These are phyloP conservation scores for Fraxinus floribunda DNA, from an alignment of 305 asterid species.

Conservation along the genomic window DNA sequence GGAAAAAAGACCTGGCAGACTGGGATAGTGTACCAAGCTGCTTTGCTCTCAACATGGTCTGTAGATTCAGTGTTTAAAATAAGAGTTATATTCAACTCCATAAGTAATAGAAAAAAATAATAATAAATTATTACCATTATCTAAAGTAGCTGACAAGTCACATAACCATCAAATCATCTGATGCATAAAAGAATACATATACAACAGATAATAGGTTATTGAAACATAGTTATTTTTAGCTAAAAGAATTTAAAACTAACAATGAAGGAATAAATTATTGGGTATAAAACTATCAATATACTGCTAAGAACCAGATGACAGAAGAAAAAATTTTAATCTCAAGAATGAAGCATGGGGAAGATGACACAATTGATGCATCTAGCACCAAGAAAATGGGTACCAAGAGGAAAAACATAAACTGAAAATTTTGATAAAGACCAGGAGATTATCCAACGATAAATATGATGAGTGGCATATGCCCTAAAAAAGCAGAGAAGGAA, in stretches of 20 bases:
- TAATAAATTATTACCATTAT: background rate
- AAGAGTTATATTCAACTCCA: slow-evolving; percentile 5
- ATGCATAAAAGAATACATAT: background rate
- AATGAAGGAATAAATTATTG: background rate
- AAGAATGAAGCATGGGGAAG: background rate
- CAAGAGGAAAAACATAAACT: background rate
- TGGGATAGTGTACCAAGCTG: slow-evolving; percentile 80
- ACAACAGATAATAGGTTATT: background rate
- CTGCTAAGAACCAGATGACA: background rate
- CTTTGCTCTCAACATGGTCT: slow-evolving; percentile 86
- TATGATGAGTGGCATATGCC: background rate
- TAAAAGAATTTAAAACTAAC: background rate
- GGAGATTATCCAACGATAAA: background rate
- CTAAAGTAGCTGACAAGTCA: background rate
- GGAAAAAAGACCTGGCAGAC: slow-evolving; percentile 73
- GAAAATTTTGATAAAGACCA: background rate
- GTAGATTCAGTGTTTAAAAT: slow-evolving; percentile 25
- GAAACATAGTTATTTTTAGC: background rate
- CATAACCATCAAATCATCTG: background rate
- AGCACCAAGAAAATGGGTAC: background rate
- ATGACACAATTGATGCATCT: background rate
- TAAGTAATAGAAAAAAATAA: background rate
- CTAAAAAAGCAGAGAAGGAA: background rate
- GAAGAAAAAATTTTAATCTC: background rate
- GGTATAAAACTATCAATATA: background rate